Percentiles rank a stretch among this genome's conserved stretches.
phyloP scores from a whole-genome alignment of 208 protist genomes.

The Wallacemonas collosoma region DNA sequence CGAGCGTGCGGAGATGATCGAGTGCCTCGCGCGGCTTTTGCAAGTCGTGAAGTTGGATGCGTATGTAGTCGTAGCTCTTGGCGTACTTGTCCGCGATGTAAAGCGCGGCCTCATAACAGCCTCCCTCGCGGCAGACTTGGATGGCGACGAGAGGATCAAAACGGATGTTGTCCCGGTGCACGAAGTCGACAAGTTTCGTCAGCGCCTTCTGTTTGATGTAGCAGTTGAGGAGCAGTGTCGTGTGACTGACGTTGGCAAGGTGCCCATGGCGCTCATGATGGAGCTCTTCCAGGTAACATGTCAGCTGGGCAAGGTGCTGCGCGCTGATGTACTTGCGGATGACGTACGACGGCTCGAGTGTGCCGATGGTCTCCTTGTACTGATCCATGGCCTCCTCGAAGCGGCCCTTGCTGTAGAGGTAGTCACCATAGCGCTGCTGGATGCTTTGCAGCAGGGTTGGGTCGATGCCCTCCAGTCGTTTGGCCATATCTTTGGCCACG shows the following conservation, averaged over 20 bases:
- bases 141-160: conserved; percentile 96
- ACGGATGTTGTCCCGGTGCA: conserved; percentile 85
- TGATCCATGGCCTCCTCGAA: conserved; percentile 91
- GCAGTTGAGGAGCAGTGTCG: conserved; percentile 96
- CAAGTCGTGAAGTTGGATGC: conserved; percentile 90
- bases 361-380: conserved; percentile 94
- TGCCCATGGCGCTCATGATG: conserved; percentile 56
- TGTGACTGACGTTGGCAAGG: conserved; percentile 93
- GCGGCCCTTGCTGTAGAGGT: conserved; percentile 86
- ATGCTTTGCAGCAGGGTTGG: conserved; percentile 90
- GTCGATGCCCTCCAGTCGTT: conserved; percentile 37
- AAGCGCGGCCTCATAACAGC: conserved; percentile 90
- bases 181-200: conserved; percentile 88
- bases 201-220: conserved; percentile 96
- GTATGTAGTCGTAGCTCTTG: conserved; percentile 82
- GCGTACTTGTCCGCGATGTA: conserved; percentile 83
- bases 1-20: conserved; percentile 68
- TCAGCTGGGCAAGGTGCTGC: conserved; percentile 94
- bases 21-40: conserved; percentile 63
- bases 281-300: conserved; percentile 92
- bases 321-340: conserved; percentile 96
- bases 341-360: conserved; percentile 97
- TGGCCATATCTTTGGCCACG: conserved; percentile 93
- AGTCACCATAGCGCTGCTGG: conserved; percentile 93
- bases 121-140: conserved; percentile 89